Base-by-base conservation (phyloP, 2,329 filamentous ascomycete species). In the Didymella glomerata region DNA sequence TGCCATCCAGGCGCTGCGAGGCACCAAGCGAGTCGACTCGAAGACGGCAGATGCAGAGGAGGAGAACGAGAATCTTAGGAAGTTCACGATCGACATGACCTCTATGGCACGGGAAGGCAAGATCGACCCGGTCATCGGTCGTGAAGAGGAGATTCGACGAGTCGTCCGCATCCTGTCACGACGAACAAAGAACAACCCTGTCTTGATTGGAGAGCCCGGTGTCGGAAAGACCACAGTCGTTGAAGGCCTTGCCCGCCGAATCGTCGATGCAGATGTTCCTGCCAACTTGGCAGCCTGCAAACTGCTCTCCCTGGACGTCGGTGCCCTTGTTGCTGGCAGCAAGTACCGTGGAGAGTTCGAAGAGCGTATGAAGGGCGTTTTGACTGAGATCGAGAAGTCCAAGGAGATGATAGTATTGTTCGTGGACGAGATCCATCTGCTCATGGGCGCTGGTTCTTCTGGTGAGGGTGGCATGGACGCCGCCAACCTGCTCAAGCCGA, bases 321-420 rank as follows among this genome's bases (percentile, higher is more conserved):
- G 95, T 70, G 91, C 94, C 24, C 84, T 99, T 57, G 94, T 99
- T 64, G 95, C 95, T 58, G 95, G 95, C 68, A 97, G 93, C 86
- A 99, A 99, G 81, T 99, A 96, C 82, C 89, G 95, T 48, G 95
- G 95, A 81, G 95, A 99, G 78, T 99, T 99, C 60, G 95, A 99
- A 78, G 95, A 99, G 83, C 88, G 95, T 69, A 98, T 99, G 93
- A 99, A 99, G 85, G 93, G 94, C 54, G 95, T 99, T 5, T 80
- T 99, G 70, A 99, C 98, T 79, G 95, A 99, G 81, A 97, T 99
- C 59, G 86, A 93, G 68, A 89, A 96, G 56, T 92, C 93, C 50
- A 96, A 95, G 76, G 94, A 98, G 57, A 97, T 93, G 83, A 97
- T 99, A 74, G 90, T 99, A 51, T 88, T 99, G 63, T 99, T 99